Evolutionary conservation across 2,329 filamentous ascomycete genomes (phyloP).

Genomic region (Knoxdaviesia proteae): DNA sequence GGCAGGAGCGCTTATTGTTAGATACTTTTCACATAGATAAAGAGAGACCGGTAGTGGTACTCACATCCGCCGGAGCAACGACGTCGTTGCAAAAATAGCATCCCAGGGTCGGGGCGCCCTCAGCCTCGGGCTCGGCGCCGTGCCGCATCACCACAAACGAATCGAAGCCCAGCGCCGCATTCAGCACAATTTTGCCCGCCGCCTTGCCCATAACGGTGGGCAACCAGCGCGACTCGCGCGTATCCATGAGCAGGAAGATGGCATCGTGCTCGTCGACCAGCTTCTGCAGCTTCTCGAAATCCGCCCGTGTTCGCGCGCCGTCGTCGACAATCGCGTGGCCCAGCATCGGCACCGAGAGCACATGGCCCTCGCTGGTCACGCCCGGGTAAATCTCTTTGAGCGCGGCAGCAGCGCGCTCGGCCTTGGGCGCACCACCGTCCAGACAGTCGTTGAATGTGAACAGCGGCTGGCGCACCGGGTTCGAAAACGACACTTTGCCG

Average conservation of each 20-base stretch:
- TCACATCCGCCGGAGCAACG: constrained; percentile 78
- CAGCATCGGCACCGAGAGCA: constrained; percentile 81
- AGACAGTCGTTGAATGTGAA: constrained; percentile 82
- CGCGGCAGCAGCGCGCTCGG: constrained; percentile 56
- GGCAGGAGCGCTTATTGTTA: too few relatives aligned
- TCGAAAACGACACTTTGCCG: constrained; percentile 81
- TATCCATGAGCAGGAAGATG: constrained; percentile 95
- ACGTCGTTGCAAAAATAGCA: constrained; percentile 99
- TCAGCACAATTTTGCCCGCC: constrained; percentile 84
- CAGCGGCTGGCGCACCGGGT: constrained; percentile 83
- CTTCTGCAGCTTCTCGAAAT: constrained; percentile 54
- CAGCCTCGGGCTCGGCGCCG: constrained; percentile 40
- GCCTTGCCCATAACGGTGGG: constrained; percentile 93
- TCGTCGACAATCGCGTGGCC: constrained; percentile 71
- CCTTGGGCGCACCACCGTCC: constrained; percentile 68
- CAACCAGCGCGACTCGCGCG: constrained; percentile 81
- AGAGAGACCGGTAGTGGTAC: constrained; percentile 12
- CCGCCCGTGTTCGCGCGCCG: constrained; percentile 36
- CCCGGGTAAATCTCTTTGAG: constrained; percentile 78
- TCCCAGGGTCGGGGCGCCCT: constrained; percentile 49
- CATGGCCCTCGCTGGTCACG: constrained; percentile 60
- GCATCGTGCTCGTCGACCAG: constrained; percentile 74
- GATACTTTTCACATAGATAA: too few relatives aligned
- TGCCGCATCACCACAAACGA: constrained; percentile 96
- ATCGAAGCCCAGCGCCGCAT: constrained; percentile 88